A percentile compares a stretch with the other conserved stretches of the same genome.
These are phyloP conservation scores for Gonium pectorale DNA, from an alignment of 139 green algal genomes.

Conservation along the genomic window DNA sequence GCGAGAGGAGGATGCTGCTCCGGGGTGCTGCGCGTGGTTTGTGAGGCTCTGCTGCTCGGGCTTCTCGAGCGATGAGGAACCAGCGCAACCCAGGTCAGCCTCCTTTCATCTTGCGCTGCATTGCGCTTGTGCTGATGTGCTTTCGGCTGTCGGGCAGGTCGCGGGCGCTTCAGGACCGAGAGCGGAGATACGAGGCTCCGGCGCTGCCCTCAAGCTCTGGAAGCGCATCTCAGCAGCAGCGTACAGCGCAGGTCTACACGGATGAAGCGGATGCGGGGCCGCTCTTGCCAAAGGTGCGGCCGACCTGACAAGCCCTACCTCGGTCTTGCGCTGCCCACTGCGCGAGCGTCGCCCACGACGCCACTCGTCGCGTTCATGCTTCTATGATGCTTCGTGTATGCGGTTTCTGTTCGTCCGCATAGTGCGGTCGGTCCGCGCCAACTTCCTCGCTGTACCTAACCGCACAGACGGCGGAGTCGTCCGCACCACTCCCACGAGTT, in stretches of 20 bases:
- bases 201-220: not conserved
- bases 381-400: too few relatives aligned
- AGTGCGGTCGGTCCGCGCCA: too few relatives aligned
- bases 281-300: slow-evolving; percentile 17
- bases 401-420: too few relatives aligned
- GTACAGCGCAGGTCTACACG: not conserved
- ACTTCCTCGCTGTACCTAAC: too few relatives aligned
- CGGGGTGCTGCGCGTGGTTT: slow-evolving; percentile 20
- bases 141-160: not conserved
- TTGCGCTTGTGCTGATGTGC: not conserved
- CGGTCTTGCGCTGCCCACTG: too few relatives aligned
- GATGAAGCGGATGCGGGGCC: slow-evolving; percentile 26
- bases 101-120: not conserved
- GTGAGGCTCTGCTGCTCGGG: slow-evolving; percentile 9
- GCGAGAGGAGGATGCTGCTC: slow-evolving; percentile 6
- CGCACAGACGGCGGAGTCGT: slow-evolving; percentile 3
- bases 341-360: too few relatives aligned
- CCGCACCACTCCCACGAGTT: not conserved
- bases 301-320: not conserved
- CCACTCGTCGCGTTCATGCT: too few relatives aligned
- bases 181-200: not conserved
- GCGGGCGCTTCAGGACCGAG: not conserved
- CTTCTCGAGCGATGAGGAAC: slow-evolving; percentile 2
- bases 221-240: not conserved
- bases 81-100: not conserved